These are phyloP conservation scores for Globisporangium irregulare DNA, from an alignment of 352 stramenopile species.

Conservation along the genomic window DNA sequence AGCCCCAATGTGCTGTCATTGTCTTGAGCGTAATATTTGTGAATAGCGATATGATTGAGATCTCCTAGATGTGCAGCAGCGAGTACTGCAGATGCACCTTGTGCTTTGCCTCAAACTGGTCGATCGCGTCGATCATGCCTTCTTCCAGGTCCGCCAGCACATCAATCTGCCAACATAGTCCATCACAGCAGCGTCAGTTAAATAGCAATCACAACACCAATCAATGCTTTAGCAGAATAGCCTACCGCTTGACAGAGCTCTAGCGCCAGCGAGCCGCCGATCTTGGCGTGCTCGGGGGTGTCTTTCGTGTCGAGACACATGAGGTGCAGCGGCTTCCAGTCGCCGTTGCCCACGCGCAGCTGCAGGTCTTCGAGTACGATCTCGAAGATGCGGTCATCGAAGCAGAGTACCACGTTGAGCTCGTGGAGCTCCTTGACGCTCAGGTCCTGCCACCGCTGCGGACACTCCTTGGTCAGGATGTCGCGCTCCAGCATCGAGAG, in stretches of 20 bases:
- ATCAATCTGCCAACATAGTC: constrained; percentile 41
- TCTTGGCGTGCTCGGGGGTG: constrained; percentile 82
- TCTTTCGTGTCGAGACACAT: constrained; percentile 89
- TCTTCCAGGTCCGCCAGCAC: constrained; percentile 39
- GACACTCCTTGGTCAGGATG: constrained; percentile 82
- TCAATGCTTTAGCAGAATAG: background rate
- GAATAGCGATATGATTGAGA: background rate
- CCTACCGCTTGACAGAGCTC: constrained; percentile 69
- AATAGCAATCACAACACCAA: background rate
- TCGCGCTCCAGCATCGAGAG: constrained; percentile 87
- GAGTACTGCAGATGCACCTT: constrained; percentile 69
- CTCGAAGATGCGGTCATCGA: constrained; percentile 89
- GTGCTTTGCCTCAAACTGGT: constrained; percentile 54
- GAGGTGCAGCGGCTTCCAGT: constrained; percentile 72
- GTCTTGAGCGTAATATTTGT: background rate
- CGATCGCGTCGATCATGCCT: constrained; percentile 48
- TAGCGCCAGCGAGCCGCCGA: constrained; percentile 72
- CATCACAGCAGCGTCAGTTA: constrained; percentile 1
- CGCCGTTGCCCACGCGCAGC: constrained; percentile 43
- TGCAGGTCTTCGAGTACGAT: constrained; percentile 83
- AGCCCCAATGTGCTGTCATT: background rate
- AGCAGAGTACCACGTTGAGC: constrained; percentile 87
- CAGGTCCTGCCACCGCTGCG: constrained; percentile 85
- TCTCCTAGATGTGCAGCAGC: constrained; percentile 49
- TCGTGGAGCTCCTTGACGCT: constrained; percentile 62